Conservation (phyloP, 257 asterid genomes). For the Solanum stenotomum region DNA sequence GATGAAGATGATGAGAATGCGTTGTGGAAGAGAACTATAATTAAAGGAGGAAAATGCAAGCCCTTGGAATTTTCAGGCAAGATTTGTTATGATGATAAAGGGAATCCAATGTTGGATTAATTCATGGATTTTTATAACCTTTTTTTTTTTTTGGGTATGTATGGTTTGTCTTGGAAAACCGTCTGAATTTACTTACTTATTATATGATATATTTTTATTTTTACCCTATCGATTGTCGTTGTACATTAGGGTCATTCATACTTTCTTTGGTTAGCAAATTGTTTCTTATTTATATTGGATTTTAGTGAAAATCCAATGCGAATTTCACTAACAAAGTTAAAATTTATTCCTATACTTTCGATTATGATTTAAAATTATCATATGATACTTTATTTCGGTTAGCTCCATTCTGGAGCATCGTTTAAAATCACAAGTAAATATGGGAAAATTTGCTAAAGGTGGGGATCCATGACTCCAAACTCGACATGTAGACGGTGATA, state of each 20-base stretch:
- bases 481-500: too few relatives aligned
- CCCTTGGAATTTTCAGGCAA: constrained; percentile 54
- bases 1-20: neutral
- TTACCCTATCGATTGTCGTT: neutral
- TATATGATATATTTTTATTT: neutral
- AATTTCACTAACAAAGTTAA: too few relatives aligned
- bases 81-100: constrained; percentile 45
- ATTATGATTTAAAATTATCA: too few relatives aligned
- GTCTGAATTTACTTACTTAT: neutral
- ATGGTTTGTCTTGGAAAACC: neutral
- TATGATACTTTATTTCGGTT: too few relatives aligned
- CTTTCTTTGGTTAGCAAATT: neutral
- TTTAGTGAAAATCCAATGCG: too few relatives aligned
- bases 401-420: too few relatives aligned
- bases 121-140: neutral
- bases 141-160: neutral
- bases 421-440: too few relatives aligned
- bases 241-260: neutral
- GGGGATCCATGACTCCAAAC: too few relatives aligned
- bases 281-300: neutral
- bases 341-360: too few relatives aligned
- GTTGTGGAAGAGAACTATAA: constrained; percentile 55
- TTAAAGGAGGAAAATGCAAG: constrained; percentile 48
- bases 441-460: too few relatives aligned
- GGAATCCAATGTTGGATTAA: constrained; percentile 1